Evolutionary conservation across 495 filamentous ascomycete genomes (phyloP).

Genomic region (Penicillium diatomitis): DNA sequence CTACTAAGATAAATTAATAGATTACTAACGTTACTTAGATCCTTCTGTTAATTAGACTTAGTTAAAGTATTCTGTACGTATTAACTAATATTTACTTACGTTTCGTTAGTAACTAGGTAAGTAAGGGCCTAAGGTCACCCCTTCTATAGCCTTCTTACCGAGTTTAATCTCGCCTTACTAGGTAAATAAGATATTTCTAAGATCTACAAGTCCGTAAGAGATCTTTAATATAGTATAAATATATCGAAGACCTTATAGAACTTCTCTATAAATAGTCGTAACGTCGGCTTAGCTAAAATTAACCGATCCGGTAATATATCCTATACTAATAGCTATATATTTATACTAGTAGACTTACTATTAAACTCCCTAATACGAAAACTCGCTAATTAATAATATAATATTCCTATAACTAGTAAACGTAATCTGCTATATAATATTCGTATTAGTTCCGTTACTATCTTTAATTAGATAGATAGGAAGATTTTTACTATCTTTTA

Average conservation of each 20-base stretch:
- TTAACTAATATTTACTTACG: neutral
- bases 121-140: too few species aligned
- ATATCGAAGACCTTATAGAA: neutral
- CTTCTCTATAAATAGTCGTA: neutral
- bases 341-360: neutral
- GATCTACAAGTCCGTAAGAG: neutral
- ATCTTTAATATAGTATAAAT: neutral
- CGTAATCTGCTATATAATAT: neutral
- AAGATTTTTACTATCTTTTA: neutral
- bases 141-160: too few species aligned
- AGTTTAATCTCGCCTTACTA: neutral
- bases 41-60: too few species aligned
- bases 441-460: neutral
- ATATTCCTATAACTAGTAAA: neutral
- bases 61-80: too few species aligned
- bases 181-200: neutral
- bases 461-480: neutral
- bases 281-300: neutral
- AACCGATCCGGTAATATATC: neutral
- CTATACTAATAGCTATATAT: neutral
- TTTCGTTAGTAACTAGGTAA: too few species aligned
- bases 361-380: neutral
- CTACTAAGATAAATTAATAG: neutral
- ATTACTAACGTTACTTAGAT: neutral
- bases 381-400: neutral